Base-by-base conservation (phyloP, 2,329 filamentous ascomycete species). In the Hypoxylon sp. region DNA sequence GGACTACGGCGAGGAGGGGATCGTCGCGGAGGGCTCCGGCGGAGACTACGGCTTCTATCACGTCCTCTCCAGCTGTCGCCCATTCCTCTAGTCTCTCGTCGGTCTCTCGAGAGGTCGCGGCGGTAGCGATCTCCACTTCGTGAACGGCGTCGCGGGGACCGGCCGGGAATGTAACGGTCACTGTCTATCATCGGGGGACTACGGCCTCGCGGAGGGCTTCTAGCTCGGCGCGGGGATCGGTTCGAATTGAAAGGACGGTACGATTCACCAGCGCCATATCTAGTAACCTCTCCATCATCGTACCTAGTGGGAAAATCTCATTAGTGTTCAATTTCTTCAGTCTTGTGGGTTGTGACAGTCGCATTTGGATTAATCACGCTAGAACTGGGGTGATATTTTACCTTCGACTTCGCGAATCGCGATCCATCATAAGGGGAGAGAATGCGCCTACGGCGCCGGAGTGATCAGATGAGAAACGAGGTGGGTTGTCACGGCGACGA, bases 231-330 rank as follows among this genome's bases (percentile, higher is more conserved):
- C 7, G 84, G 83, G 29, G 84, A 86, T 62, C 83, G 81, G 69
- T 84, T 80, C 59, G 84, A 79, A 55, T 87, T 87, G 65, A 86
- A 88, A 10, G 87, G 87, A 65, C 87, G 81, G 82, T 88, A 89
- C 39, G 86, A 88, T 78, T 89, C 87, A 65, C 87, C 87, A 11
- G 87, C 87, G 56, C 87, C 87, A 75, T 89, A 89, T 74, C 87
- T 82, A 69, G 88, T 85, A 59, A 89, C 87, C 79, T 89, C 87
- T 48, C 87, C 87, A 71, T 89, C 87, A 70, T 89, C 87, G 73
- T 87, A 89, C 75, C 87, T 88, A 39, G 17, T 19, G 35, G 6
- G 37, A 61, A 19, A 2, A 42, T 29, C 8, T 31, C 17, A 50
- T 66, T 66, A 66, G 54, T 32, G 54, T 31, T 7, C 48, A 7